phyloP scores from a whole-genome alignment of 371 early-diverging fungal genomes.

The Zopfochytrium polystomum region DNA sequence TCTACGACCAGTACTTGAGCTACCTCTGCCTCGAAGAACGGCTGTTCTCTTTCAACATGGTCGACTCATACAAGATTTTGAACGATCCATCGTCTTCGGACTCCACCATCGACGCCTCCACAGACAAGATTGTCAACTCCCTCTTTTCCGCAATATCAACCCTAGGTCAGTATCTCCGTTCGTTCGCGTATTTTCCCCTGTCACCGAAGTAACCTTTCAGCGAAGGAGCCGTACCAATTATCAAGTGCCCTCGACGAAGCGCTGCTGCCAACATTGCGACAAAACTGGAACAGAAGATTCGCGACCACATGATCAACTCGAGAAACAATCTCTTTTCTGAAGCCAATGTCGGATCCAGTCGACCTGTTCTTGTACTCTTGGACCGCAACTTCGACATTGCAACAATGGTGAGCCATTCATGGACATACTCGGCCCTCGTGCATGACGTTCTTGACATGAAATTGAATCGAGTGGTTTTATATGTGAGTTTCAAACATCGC shows the following conservation, averaged over 20 bases:
- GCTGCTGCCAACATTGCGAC: slow-evolving; percentile 91
- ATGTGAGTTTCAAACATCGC: slow-evolving; percentile 11
- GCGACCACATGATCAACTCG: slow-evolving; percentile 85
- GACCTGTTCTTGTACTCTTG: slow-evolving; percentile 81
- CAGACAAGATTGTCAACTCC: slow-evolving; percentile 75
- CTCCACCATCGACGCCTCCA: slow-evolving; percentile 67
- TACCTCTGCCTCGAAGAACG: slow-evolving; percentile 89
- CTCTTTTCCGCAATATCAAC: slow-evolving; percentile 93
- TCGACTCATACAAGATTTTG: slow-evolving; percentile 72
- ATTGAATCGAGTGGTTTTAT: slow-evolving; percentile 75
- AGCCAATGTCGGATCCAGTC: slow-evolving; percentile 7
- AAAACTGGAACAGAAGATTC: slow-evolving; percentile 80
- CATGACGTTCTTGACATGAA: slow-evolving; percentile 94
- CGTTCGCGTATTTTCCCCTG: background rate
- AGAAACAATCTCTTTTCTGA: slow-evolving; percentile 72
- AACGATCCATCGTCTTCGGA: slow-evolving; percentile 81
- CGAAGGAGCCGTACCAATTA: slow-evolving; percentile 77
- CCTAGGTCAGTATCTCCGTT: slow-evolving; percentile 54
- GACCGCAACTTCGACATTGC: slow-evolving; percentile 95
- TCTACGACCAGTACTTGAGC: slow-evolving; percentile 96
- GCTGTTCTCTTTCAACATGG: slow-evolving; percentile 91
- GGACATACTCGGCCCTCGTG: slow-evolving; percentile 97
- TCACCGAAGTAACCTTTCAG: background rate
- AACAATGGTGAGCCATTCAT: slow-evolving; percentile 93
- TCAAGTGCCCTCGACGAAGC: slow-evolving; percentile 84